Evolutionary conservation across 1,284 basidiomycete species (phyloP).

Genomic region (Phellopilus nigrolimitatus): DNA sequence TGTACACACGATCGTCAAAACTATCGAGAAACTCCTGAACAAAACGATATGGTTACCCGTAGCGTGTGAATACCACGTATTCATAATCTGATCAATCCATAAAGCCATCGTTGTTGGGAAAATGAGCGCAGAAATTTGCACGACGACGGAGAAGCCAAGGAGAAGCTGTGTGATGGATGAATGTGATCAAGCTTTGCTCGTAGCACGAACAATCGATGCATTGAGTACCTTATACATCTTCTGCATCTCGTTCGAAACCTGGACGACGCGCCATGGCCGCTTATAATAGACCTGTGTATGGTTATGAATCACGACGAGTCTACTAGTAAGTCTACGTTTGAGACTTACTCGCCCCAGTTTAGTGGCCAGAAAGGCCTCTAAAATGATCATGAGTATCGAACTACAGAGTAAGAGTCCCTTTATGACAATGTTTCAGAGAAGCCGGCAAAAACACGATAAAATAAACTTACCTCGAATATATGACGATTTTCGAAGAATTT

Average conservation of each 20-base stretch:
- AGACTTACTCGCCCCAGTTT: constrained; percentile 11
- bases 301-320: too few species aligned
- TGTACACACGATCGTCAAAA: constrained; percentile 19
- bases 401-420: constrained; percentile 8
- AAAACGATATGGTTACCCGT: constrained; percentile 17
- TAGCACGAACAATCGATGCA: not conserved
- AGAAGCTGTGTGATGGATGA: constrained; percentile 17
- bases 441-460: not conserved
- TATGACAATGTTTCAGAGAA: not conserved
- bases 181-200: not conserved
- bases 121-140: constrained; percentile 25
- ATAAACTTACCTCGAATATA: constrained; percentile 18
- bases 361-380: constrained; percentile 9
- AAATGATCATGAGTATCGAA: constrained; percentile 4
- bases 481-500: constrained; percentile 16
- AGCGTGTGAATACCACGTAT: constrained; percentile 8
- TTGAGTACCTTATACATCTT: constrained; percentile 21
- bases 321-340: too few species aligned
- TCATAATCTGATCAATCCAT: constrained; percentile 23
- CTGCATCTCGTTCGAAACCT: constrained; percentile 25
- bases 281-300: constrained; percentile 21
- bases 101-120: constrained; percentile 24
- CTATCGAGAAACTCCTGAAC: constrained; percentile 15
- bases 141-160: constrained; percentile 23
- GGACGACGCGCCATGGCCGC: constrained; percentile 20